phyloP scores from a whole-genome alignment of 139 green algal genomes.

The Zygnema cylindricum region DNA sequence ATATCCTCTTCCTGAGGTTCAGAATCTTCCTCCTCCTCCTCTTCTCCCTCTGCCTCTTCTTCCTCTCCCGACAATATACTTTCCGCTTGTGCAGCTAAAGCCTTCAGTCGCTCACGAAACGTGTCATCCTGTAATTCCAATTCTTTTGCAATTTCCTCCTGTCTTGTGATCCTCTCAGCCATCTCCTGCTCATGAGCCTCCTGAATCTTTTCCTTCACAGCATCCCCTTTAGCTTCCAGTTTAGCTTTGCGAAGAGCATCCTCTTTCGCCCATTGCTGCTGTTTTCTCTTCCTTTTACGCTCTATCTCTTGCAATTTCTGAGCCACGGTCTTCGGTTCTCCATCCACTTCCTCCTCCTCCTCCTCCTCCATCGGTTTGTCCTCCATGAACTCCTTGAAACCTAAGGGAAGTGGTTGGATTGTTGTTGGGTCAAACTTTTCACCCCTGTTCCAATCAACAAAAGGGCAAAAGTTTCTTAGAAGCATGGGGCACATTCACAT shows the following conservation, averaged over 20 bases:
- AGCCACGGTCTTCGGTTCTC: constrained; percentile 19
- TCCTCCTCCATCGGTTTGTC: constrained; percentile 6
- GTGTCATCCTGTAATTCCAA: constrained; percentile 2
- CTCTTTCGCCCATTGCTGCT: neutral
- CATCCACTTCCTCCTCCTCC: constrained; percentile 28
- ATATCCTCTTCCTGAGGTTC: neutral
- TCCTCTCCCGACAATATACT: neutral
- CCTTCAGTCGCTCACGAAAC: constrained; percentile 9
- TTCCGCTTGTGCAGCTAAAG: neutral
- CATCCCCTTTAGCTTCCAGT: neutral
- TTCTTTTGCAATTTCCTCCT: constrained; percentile 11
- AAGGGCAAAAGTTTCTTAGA: too few relatives aligned
- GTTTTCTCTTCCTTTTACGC: neutral
- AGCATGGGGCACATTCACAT: too few relatives aligned
- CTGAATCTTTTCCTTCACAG: neutral
- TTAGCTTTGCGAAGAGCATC: neutral
- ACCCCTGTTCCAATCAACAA: neutral
- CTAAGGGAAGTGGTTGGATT: neutral
- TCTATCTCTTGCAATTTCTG: constrained; percentile 11
- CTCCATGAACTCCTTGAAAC: constrained; percentile 35
- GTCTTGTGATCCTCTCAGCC: neutral
- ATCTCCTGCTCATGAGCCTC: constrained; percentile 15
- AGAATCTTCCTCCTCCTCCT: constrained; percentile 2
- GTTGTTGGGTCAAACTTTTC: constrained; percentile 21
- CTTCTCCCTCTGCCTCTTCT: neutral